Evolutionary conservation across 495 filamentous ascomycete species (phyloP).

Genomic region (Glutinoglossum americanum): DNA sequence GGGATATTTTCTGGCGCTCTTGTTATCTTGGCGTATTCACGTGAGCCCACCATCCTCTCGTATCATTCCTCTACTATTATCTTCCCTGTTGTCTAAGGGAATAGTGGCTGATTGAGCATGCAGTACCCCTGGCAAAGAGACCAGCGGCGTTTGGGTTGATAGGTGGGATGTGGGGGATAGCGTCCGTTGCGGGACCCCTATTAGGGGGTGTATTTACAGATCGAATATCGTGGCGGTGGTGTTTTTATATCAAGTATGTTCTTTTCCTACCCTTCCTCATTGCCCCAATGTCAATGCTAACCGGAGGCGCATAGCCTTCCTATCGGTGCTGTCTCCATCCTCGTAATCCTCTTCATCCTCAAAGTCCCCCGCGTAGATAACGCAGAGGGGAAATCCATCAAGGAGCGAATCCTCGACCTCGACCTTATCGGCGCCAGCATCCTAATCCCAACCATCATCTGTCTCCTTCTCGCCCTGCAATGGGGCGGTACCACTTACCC

Average conservation of each 20-base stretch:
- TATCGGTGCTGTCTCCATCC: constrained; percentile 17
- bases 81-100: not conserved
- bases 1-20: constrained; percentile 21
- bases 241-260: constrained; percentile 18
- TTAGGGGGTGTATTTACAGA: constrained; percentile 7
- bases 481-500: constrained; percentile 37
- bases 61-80: not conserved
- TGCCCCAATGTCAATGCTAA: too few relatives aligned
- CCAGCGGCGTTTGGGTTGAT: constrained; percentile 19
- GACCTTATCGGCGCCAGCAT: constrained; percentile 21
- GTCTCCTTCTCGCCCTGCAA: constrained; percentile 34
- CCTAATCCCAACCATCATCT: constrained; percentile 29
- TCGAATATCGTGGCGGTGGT: constrained; percentile 8
- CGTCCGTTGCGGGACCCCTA: constrained; percentile 5
- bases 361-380: constrained; percentile 10
- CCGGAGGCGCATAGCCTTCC: constrained; percentile 18
- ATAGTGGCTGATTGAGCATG: not conserved
- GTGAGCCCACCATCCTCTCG: not conserved
- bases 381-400: constrained; percentile 4
- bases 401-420: constrained; percentile 12
- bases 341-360: constrained; percentile 20
- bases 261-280: not conserved
- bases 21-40: constrained; percentile 19
- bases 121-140: constrained; percentile 18
- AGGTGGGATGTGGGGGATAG: constrained; percentile 14